Percentiles rank a stretch among this genome's conserved stretches.
Evolutionary conservation across 192 early-diverging fungal genomes (phyloP).

Genomic region (Linnemannia schmuckeri): DNA sequence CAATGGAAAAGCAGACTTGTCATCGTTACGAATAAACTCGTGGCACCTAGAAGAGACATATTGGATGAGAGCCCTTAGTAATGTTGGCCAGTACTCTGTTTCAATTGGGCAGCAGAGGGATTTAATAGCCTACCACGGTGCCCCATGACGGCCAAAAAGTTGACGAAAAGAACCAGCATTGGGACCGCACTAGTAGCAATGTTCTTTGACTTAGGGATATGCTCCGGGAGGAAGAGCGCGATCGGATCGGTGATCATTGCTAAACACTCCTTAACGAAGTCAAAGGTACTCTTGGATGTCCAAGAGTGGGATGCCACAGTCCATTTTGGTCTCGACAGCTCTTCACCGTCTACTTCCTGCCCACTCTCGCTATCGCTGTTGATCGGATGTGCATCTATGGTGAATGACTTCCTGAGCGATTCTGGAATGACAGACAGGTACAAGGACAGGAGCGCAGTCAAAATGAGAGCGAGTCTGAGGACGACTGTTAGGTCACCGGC

Average conservation of each 20-base stretch:
- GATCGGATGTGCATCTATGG: not conserved
- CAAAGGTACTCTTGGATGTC: not conserved
- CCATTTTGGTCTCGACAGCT: not conserved
- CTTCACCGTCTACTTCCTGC: not conserved
- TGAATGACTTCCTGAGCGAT: not conserved
- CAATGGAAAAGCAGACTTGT: constrained; percentile 24
- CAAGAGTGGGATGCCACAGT: not conserved
- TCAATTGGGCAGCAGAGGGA: not conserved
- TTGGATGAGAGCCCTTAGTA: not conserved
- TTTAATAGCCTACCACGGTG: not conserved
- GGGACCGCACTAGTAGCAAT: not conserved
- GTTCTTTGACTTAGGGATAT: not conserved
- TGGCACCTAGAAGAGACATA: not conserved
- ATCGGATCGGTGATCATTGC: not conserved
- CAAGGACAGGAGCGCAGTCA: not conserved
- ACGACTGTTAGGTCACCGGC: not conserved
- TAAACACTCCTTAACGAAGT: not conserved
- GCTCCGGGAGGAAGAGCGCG: not conserved
- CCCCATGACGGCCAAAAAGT: not conserved
- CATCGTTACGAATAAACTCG: not conserved
- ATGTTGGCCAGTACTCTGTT: not conserved
- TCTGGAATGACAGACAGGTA: constrained; percentile 16
- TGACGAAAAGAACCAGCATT: not conserved
- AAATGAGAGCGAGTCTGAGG: not conserved
- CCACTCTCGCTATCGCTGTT: not conserved